These are phyloP conservation scores for Sugiyamaella pinicola DNA, from an alignment of 1,139 yeast genomes.

Conservation along the genomic window DNA sequence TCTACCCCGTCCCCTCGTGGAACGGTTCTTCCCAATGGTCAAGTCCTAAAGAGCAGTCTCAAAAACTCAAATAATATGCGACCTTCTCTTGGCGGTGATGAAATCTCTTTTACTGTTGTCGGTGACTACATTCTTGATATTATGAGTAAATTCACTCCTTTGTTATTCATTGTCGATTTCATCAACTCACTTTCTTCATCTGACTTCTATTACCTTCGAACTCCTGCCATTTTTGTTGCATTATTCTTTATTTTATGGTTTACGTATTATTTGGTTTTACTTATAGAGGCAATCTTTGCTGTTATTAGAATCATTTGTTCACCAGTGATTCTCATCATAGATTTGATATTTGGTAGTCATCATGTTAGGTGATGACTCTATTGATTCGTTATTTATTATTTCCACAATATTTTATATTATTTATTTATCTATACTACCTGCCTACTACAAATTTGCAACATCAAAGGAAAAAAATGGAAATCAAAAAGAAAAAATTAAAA, in stretches of 20 bases:
- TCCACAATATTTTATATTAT: neutral
- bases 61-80: neutral
- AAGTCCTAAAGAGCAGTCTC: neutral
- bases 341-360: constrained; percentile 24
- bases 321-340: constrained; percentile 27
- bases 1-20: constrained; percentile 11
- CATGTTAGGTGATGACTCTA: constrained; percentile 9
- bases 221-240: constrained; percentile 26
- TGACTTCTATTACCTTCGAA: constrained; percentile 19
- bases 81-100: neutral
- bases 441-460: too few species aligned
- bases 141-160: constrained; percentile 7
- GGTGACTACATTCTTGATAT: constrained; percentile 15
- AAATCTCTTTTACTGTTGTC: constrained; percentile 12
- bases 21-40: constrained; percentile 14
- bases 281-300: constrained; percentile 27
- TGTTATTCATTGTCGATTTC: constrained; percentile 17
- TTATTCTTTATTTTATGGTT: constrained; percentile 25
- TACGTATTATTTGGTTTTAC: constrained; percentile 25
- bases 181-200: constrained; percentile 18
- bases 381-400: neutral
- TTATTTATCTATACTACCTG: constrained; percentile 14
- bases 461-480: too few species aligned
- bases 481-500: constrained; percentile 19
- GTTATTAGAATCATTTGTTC: constrained; percentile 29